phyloP scores from a whole-genome alignment of 2,329 filamentous ascomycete genomes.

The Penicillium sp. region DNA sequence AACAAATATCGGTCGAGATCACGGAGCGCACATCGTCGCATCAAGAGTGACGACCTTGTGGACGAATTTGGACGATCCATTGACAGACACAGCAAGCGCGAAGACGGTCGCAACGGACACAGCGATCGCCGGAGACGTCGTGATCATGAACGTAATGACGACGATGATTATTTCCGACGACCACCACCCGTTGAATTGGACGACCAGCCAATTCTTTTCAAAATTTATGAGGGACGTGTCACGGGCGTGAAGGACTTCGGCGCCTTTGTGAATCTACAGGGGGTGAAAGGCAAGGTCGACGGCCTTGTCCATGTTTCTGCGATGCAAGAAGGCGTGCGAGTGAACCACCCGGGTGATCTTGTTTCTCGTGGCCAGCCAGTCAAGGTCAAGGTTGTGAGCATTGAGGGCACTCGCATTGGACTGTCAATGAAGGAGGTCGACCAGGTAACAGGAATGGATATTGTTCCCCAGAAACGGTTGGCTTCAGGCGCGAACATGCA shows the following conservation, averaged over 20 bases:
- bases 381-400: slow-evolving; percentile 87
- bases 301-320: slow-evolving; percentile 92
- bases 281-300: slow-evolving; percentile 83
- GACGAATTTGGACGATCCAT: slow-evolving; percentile 58
- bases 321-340: slow-evolving; percentile 76
- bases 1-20: slow-evolving; percentile 50
- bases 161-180: slow-evolving; percentile 61
- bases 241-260: slow-evolving; percentile 95
- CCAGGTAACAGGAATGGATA: slow-evolving; percentile 78
- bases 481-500: slow-evolving; percentile 90
- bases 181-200: slow-evolving; percentile 74
- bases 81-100: slow-evolving; percentile 38
- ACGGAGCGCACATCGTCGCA: slow-evolving; percentile 39
- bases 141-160: slow-evolving; percentile 36
- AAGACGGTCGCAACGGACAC: slow-evolving; percentile 42
- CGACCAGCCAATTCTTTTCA: slow-evolving; percentile 74
- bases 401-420: slow-evolving; percentile 77
- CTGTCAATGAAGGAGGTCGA: slow-evolving; percentile 98
- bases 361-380: slow-evolving; percentile 77
- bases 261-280: slow-evolving; percentile 87
- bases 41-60: slow-evolving; percentile 51
- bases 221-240: slow-evolving; percentile 85
- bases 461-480: slow-evolving; percentile 73
- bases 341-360: slow-evolving; percentile 89
- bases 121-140: slow-evolving; percentile 42